Base-by-base conservation (phyloP, 345 rosid species). In the Hirschfeldia incana region DNA sequence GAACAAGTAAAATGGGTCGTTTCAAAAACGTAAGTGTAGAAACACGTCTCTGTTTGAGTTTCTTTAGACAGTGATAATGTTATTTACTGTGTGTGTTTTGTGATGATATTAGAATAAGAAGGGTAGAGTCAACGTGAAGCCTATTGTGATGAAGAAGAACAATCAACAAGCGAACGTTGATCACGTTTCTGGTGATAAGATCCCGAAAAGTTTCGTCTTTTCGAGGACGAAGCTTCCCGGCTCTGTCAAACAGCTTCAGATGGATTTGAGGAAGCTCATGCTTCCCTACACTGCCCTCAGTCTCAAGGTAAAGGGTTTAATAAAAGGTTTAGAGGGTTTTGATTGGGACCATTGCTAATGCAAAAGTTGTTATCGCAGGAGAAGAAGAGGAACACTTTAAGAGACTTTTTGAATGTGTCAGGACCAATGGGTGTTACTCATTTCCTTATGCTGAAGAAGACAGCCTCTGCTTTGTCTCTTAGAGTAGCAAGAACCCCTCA, bases 391-490 rank as follows among this genome's bases (percentile, higher is more conserved):
- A 90, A 91, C 84, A 91, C 75, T 83, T 88, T 95, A 53, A 91
- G 80, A 66, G 98, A 92, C 79, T 93, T 90, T 77, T 80, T 93
- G 85, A 93, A 93, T 80, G 94, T 95, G 73, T 93, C 97, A 6
- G 97, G 98, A 33, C 98, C 98, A 16, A 93, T 95, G 99, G 98
- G 97, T 81, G 97, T 95, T 13, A 87, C 98, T 0, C 98, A 91
- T 85, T 93, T 95, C 72, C 97, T 95, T 77, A 89, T 93, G 33
- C 68, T 95, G 49, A 84, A 97, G 5, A 93, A 95, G 80, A 91
- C 97, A 16, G 88, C 85, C 0, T 75, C 90, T 70, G 85, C 90
- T 10, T 87, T 97, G 58, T 79, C 86, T 85, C 66, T 91, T 64
- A 88, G 91, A 80, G 95, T 96, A 63, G 98, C 92, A 67, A 93